Evolutionary conservation across 2,329 filamentous ascomycete species (phyloP).

Genomic region (Mycogone perniciosa): DNA sequence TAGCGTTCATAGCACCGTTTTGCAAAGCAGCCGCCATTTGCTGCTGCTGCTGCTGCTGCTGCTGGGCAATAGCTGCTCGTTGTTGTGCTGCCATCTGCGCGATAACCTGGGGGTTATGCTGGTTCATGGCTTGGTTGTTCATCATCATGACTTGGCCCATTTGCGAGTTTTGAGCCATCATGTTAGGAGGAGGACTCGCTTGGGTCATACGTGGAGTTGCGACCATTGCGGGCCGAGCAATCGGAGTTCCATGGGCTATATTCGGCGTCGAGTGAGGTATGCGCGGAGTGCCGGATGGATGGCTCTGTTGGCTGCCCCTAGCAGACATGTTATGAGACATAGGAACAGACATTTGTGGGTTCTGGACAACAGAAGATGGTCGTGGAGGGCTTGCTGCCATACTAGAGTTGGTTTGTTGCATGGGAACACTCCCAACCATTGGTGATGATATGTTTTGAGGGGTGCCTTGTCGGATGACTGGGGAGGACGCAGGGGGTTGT

Average conservation of each 20-base stretch:
- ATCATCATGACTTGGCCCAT: conserved; percentile 49
- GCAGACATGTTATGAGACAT: conserved; percentile 59
- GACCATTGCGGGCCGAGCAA: conserved; percentile 44
- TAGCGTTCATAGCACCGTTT: conserved; percentile 29
- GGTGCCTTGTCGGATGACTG: conserved; percentile 56
- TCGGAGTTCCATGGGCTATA: conserved; percentile 53
- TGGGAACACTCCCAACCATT: conserved; percentile 54
- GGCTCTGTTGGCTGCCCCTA: conserved; percentile 60
- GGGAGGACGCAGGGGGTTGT: conserved; percentile 62
- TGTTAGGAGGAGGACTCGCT: conserved; percentile 53
- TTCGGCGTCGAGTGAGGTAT: conserved; percentile 57
- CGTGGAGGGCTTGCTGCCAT: conserved; percentile 63
- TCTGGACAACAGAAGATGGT: conserved; percentile 60
- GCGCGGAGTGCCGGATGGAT: conserved; percentile 56
- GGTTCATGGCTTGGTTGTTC: conserved; percentile 39
- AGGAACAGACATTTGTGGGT: conserved; percentile 50
- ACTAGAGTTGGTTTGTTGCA: conserved; percentile 60
- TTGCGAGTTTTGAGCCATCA: conserved; percentile 53
- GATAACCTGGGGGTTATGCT: conserved; percentile 32
- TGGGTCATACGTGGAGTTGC: conserved; percentile 58
- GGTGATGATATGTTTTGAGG: conserved; percentile 61
- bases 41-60: conserved; percentile 40
- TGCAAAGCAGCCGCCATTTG: conserved; percentile 39
- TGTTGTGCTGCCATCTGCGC: conserved; percentile 45
- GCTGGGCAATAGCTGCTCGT: conserved; percentile 39